A percentile compares a stretch with the other conserved stretches of the same genome.
Evolutionary conservation across 139 green algal genomes (phyloP).

Genomic region (Gonium pectorale): DNA sequence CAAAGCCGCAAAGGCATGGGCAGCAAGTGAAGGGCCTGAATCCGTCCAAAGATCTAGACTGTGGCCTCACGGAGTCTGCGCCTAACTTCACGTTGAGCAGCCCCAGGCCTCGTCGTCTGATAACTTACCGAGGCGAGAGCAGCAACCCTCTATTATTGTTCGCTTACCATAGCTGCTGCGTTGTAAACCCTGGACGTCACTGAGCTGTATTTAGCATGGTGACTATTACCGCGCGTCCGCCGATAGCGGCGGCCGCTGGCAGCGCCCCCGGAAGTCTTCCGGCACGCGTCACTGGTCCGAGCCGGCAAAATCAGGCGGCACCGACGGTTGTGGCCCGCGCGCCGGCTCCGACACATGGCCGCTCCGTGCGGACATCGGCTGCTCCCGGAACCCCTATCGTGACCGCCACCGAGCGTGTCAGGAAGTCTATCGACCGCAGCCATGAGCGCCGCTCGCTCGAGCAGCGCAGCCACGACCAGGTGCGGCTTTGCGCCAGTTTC

Average conservation of each 20-base stretch:
- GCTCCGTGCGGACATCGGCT: background rate
- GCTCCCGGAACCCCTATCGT: conserved; percentile 6
- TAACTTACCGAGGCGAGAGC: too few species aligned
- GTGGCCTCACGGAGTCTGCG: too few species aligned
- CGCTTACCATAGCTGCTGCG: too few species aligned
- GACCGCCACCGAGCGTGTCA: conserved; percentile 9
- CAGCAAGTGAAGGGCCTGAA: too few species aligned
- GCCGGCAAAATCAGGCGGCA: conserved; percentile 11
- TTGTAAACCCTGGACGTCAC: too few species aligned
- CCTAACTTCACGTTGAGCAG: too few species aligned
- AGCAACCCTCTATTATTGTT: too few species aligned
- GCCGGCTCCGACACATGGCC: background rate
- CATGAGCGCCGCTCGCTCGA: conserved; percentile 24
- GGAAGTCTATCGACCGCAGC: conserved; percentile 34
- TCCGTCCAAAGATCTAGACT: too few species aligned
- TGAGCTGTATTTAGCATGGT: too few species aligned
- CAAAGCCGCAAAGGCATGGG: too few species aligned
- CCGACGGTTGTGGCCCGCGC: background rate
- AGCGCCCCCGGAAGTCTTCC: conserved; percentile 27
- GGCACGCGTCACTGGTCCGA: conserved; percentile 27
- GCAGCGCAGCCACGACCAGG: conserved; percentile 10
- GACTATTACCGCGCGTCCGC: conserved; percentile 10
- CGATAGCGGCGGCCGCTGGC: background rate
- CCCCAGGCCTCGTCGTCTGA: too few species aligned
- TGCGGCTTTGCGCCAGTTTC: background rate